phyloP scores from a whole-genome alignment of 106 monocot species.

The Dioscorea zingiberensis region DNA sequence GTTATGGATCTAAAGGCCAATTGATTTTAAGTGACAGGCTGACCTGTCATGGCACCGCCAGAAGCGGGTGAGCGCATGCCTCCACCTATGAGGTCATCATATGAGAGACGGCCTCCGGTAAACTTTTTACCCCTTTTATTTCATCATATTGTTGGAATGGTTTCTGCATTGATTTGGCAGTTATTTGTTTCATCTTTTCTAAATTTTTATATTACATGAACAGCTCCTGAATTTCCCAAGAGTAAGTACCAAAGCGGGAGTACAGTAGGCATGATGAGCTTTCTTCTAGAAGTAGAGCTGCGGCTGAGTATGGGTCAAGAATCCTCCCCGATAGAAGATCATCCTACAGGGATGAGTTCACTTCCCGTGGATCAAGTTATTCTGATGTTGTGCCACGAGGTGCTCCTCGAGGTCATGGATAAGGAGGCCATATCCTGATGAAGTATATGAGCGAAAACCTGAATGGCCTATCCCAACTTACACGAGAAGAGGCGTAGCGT shows the following conservation, averaged over 20 bases:
- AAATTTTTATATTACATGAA: neutral
- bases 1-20: conserved; percentile 37
- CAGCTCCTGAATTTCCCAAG: conserved; percentile 60
- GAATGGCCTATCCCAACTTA: conserved; percentile 54
- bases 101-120: conserved; percentile 62
- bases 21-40: conserved; percentile 52
- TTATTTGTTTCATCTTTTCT: neutral
- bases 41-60: conserved; percentile 29
- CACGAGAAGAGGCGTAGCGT: conserved; percentile 53
- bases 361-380: conserved; percentile 55
- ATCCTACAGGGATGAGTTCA: conserved; percentile 69
- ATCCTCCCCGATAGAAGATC: conserved; percentile 42
- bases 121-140: neutral
- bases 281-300: conserved; percentile 46
- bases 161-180: neutral
- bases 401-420: conserved; percentile 38
- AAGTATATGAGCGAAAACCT: conserved; percentile 59
- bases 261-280: conserved; percentile 49
- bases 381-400: conserved; percentile 46
- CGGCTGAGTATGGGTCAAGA: conserved; percentile 55
- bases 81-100: conserved; percentile 69
- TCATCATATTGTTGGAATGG: neutral
- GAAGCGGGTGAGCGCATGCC: conserved; percentile 64
- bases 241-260: conserved; percentile 57
- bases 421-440: conserved; percentile 69